A percentile compares a stretch with the other conserved stretches of the same genome.
phyloP scores from a whole-genome alignment of 2,329 filamentous ascomycete species.

The Colletotrichum lentis region DNA sequence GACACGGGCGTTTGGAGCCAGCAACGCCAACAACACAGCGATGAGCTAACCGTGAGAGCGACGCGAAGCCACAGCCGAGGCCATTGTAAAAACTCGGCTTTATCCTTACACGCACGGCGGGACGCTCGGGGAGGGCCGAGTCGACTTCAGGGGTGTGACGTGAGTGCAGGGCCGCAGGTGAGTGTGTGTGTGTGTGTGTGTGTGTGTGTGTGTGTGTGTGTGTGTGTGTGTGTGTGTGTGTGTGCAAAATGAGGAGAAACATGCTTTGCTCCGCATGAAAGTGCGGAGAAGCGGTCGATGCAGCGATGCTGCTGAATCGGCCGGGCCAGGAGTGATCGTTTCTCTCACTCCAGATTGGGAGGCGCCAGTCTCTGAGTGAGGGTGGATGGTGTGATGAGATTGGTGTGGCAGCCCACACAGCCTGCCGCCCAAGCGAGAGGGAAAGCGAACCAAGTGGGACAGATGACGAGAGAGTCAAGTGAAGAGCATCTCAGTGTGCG shows the following conservation, averaged over 20 bases:
- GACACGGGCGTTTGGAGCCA: background rate
- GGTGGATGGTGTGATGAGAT: conserved; percentile 7
- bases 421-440: background rate
- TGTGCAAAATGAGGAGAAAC: conserved; percentile 26
- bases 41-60: background rate
- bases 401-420: conserved; percentile 5
- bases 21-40: background rate
- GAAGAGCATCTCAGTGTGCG: background rate
- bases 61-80: background rate
- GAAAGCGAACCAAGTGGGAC: conserved; percentile 8
- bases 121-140: conserved; percentile 29
- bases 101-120: conserved; percentile 5
- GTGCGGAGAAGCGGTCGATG: conserved; percentile 33
- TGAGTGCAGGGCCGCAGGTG: background rate
- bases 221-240: conserved; percentile 1
- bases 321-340: conserved; percentile 26
- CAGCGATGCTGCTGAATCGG: conserved; percentile 22
- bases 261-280: conserved; percentile 31
- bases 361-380: background rate
- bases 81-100: background rate
- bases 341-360: conserved; percentile 27
- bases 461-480: background rate
- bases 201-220: conserved; percentile 3
- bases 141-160: background rate
- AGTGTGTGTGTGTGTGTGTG: background rate